Base-by-base conservation (phyloP, 148 eudicot species). In the Diospyros kaki region DNA sequence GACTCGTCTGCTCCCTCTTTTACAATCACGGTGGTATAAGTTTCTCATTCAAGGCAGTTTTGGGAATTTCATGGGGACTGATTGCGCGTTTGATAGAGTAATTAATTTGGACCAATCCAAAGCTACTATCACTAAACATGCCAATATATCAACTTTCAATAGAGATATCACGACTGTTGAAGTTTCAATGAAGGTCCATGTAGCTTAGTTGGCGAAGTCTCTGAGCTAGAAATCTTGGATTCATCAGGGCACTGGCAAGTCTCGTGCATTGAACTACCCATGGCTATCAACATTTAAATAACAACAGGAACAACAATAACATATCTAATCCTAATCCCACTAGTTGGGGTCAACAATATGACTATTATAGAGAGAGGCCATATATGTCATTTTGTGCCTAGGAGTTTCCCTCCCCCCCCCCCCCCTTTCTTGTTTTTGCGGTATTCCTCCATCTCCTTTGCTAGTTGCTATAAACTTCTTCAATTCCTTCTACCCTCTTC, bases 21-120 rank as follows among this genome's bases (percentile, higher is more conserved):
- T 79, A 89, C 98, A 7, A 81, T 92, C 79, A 87, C 97, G 13
- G 98, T 95, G 98, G 98, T 95, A 94, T 41, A 69, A 40, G 10
- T 17, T 52, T 3, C 14, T 18, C 14, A 6, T 48, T 50, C 66
- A 9, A 48, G 58, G 39, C 15, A 41, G 53, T 5, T 62, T 62
- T 14, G n/a, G 39, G 50, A 13, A 63, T 53, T 43, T 43, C n/a
- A 28, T 52, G 41, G 8, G 53, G 54, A 65, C 12, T 51, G 51
- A 18, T 51, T 52, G 62, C 69, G 48, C 40, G 59, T 45, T 59
- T 10, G 10, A 4, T 1, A 52, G 17, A 41, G 10, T 48, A 50
- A 50, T 68, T 1, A 52, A 1, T 28, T 38, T 28, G 43, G 38
- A 69, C 51, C 41, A 3, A 46, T 66, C 9, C 46, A 38, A 66